phyloP scores from a whole-genome alignment of 257 asterid genomes.

The Nicotiana noctiflora region DNA sequence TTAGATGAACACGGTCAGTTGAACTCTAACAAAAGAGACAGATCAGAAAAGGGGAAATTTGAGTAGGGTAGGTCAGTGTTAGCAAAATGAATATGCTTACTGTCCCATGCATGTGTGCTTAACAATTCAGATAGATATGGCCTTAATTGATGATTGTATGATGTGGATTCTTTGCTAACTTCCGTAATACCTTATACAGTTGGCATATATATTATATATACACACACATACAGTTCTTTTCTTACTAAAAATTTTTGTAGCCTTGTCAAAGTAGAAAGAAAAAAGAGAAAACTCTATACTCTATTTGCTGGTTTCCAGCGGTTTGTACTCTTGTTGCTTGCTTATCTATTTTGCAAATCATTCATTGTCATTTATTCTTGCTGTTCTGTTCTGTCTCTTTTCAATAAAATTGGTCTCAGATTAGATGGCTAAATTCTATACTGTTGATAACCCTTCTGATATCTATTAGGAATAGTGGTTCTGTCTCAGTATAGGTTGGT shows the following conservation, averaged over 20 bases:
- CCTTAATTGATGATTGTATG: background rate
- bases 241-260: background rate
- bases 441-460: background rate
- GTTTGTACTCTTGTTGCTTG: background rate
- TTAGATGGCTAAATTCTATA: background rate
- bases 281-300: background rate
- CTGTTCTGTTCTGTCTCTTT: background rate
- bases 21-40: background rate
- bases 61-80: no score
- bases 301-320: background rate
- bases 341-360: background rate
- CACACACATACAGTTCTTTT: background rate
- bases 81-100: background rate
- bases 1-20: background rate
- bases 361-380: background rate
- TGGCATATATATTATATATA: background rate
- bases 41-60: background rate
- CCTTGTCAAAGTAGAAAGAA: background rate
- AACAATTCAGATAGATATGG: background rate
- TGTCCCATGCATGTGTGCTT: background rate
- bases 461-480: background rate
- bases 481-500: slow-evolving; percentile 25
- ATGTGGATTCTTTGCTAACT: background rate
- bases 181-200: background rate
- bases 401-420: background rate